Evolutionary conservation across 306 rosid species (phyloP), one percentile per base, ranked within the genome.

Genomic region (Glycyrrhiza uralensis): DNA sequence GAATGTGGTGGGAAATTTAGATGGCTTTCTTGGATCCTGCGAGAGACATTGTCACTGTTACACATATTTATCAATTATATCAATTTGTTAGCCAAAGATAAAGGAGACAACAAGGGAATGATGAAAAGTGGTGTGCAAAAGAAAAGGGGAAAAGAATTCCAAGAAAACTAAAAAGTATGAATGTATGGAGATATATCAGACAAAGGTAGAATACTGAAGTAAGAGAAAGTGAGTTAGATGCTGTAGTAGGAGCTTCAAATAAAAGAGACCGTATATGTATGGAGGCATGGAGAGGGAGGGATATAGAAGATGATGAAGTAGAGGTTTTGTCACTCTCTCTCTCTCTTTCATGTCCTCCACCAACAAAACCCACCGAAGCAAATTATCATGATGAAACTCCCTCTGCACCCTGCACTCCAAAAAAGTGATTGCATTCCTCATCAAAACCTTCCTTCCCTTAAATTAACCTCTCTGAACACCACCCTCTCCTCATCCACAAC

Each of bases 21-120:
- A 83, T 75, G 71, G 73, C 94, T 83, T 90, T 91, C 92, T 93
- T 77, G 97, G 96, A 93, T 90, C 96, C 96, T 93, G 96, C 72
- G 90, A 66, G 92, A 83, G 80, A 82, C 87, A 89, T 74, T 66
- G 72, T 45, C 81, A 87, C 92, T 86, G 64, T 85, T 81, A 42
- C 33, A 58, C 86, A 81, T 32, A 79, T 83, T n/a, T n/a, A n/a
- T n/a, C n/a, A n/a, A 80, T 74, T 77, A n/a, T 54, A 83, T 79
- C 86, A 84, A 80, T 71, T 86, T 85, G 86, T 68, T 83, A 74
- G 86, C 66, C 81, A 80, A 83, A 82, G 87, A 82, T 85, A 87
- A 94, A 91, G 94, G 90, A 72, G 80, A 69, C 84, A 81, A 69
- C 84, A 86, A 86, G 87, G 89, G 98, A 91, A 94, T 94, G 98